Conservation (phyloP, 2,329 filamentous ascomycete genomes). For the Trichoderma sp. region DNA sequence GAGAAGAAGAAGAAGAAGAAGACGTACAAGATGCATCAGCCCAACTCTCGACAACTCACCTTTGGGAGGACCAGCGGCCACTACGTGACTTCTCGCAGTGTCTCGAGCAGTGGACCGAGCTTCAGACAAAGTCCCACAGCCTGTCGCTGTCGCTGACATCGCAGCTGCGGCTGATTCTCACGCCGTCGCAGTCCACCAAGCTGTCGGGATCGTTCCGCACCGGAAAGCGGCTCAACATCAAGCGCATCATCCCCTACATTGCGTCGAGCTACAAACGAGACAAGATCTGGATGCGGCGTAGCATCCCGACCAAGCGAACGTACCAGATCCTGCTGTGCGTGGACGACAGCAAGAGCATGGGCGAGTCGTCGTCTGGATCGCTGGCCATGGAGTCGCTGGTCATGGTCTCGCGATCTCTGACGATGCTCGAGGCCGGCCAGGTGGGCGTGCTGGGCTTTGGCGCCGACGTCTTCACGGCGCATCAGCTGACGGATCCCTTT, state of each 20-base stretch:
- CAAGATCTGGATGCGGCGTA: slow-evolving; percentile 99
- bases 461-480: slow-evolving; percentile 75
- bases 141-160: slow-evolving; percentile 88
- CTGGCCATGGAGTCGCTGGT: slow-evolving; percentile 93
- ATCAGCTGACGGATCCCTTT: slow-evolving; percentile 80
- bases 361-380: slow-evolving; percentile 68
- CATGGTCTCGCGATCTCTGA: slow-evolving; percentile 80
- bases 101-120: slow-evolving; percentile 76
- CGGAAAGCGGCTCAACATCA: slow-evolving; percentile 97
- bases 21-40: slow-evolving; percentile 52
- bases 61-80: slow-evolving; percentile 46
- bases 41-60: slow-evolving; percentile 70
- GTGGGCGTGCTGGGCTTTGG: slow-evolving; percentile 92
- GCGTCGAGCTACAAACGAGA: slow-evolving; percentile 97
- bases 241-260: slow-evolving; percentile 98
- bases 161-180: slow-evolving; percentile 91
- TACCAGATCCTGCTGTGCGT: slow-evolving; percentile 98
- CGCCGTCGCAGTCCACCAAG: slow-evolving; percentile 91
- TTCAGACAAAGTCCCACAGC: slow-evolving; percentile 78
- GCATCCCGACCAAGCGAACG: slow-evolving; percentile 83
- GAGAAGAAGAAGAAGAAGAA: slow-evolving; percentile 44
- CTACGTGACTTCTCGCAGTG: slow-evolving; percentile 54
- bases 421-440: slow-evolving; percentile 92
- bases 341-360: slow-evolving; percentile 94
- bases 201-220: slow-evolving; percentile 96